Conservation (phyloP, 306 rosid species). For the Macrotyloma uniflorum region DNA sequence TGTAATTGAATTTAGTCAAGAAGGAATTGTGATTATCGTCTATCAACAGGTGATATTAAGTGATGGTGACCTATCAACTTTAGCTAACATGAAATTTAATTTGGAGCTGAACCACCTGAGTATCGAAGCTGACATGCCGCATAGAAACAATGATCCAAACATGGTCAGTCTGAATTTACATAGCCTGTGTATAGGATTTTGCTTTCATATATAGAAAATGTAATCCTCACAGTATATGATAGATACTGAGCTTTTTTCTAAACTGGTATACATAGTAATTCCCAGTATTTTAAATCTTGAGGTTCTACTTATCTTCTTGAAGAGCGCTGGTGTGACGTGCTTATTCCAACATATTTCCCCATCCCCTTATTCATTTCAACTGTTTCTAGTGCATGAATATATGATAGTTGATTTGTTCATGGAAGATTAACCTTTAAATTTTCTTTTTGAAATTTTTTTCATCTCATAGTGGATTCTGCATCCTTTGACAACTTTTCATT, state of each 20-base stretch:
- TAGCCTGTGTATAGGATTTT: not conserved
- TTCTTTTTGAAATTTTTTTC: not conserved
- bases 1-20: constrained; percentile 20
- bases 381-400: not conserved
- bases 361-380: not conserved
- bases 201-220: constrained; percentile 18
- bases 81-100: constrained; percentile 74
- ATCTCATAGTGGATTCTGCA: not conserved
- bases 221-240: constrained; percentile 1
- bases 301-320: not conserved
- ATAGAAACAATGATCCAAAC: constrained; percentile 42
- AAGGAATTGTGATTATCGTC: not conserved
- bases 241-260: not conserved
- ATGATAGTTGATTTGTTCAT: not conserved
- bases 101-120: constrained; percentile 65
- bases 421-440: constrained; percentile 11
- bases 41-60: constrained; percentile 66
- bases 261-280: not conserved
- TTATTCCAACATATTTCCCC: no score
- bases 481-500: not conserved
- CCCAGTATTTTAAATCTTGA: constrained; percentile 8
- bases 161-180: constrained; percentile 51
- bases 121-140: constrained; percentile 37
- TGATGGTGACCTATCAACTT: constrained; percentile 80
- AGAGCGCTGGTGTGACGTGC: constrained; percentile 4